Conservation (phyloP, 1,139 yeast species). For the Torulaspora pretoriensis region DNA sequence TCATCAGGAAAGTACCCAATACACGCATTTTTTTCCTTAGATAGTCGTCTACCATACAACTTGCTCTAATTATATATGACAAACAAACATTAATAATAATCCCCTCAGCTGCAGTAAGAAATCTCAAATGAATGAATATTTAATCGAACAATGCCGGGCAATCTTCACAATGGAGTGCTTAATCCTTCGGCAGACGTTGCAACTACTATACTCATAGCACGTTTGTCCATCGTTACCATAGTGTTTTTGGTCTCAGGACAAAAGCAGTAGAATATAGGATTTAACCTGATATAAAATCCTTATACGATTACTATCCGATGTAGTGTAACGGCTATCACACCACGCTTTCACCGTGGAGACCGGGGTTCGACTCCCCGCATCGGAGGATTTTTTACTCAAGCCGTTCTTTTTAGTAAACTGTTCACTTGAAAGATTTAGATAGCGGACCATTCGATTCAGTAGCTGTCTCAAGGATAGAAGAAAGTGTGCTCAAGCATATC, state of each 20-base stretch:
- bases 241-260: background rate
- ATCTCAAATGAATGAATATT: too few species aligned
- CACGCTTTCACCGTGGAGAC: constrained; percentile 28
- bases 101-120: too few species aligned
- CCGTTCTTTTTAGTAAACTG: background rate
- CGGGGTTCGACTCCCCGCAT: constrained; percentile 32
- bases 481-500: background rate
- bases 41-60: background rate
- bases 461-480: background rate
- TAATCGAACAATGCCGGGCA: too few species aligned
- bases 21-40: constrained; percentile 28
- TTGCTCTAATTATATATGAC: constrained; percentile 2
- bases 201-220: too few species aligned
- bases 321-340: constrained; percentile 32
- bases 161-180: too few species aligned
- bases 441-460: background rate
- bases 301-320: too few species aligned
- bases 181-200: too few species aligned
- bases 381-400: constrained; percentile 16
- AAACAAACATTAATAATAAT: background rate
- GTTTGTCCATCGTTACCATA: too few species aligned
- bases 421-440: background rate
- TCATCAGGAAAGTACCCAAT: constrained; percentile 29
- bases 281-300: background rate
- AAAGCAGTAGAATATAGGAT: background rate